These are phyloP conservation scores for Mortierella antarctica DNA, from an alignment of 192 early-diverging fungal species.

Conservation along the genomic window DNA sequence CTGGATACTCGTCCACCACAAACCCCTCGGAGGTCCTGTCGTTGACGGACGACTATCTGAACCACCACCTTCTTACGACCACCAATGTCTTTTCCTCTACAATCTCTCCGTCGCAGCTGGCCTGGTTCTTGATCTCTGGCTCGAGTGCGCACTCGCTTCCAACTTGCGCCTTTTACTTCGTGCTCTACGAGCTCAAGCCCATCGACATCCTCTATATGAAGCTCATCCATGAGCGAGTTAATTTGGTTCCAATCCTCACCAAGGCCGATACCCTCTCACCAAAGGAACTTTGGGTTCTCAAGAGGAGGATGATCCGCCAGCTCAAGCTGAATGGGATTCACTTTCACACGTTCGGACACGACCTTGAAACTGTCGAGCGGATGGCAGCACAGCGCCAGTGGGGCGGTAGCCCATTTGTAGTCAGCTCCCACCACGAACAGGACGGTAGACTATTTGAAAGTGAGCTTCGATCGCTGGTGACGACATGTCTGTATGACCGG, in stretches of 20 bases:
- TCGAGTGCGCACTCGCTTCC: constrained; percentile 32
- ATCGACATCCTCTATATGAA: constrained; percentile 98
- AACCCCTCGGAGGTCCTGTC: constrained; percentile 35
- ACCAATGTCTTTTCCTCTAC: constrained; percentile 38
- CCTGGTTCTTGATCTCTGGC: constrained; percentile 52
- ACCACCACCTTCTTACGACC: constrained; percentile 25
- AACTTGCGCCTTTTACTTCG: constrained; percentile 50
- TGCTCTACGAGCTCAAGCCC: constrained; percentile 68
- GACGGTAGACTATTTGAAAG: constrained; percentile 26
- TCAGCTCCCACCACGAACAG: constrained; percentile 28
- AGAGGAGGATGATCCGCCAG: constrained; percentile 73
- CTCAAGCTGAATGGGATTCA: constrained; percentile 42
- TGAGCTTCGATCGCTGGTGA: constrained; percentile 26
- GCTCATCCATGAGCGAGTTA: constrained; percentile 89
- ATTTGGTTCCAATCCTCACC: constrained; percentile 94
- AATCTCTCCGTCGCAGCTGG: constrained; percentile 28
- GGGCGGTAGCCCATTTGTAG: constrained; percentile 38
- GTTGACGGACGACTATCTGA: constrained; percentile 41
- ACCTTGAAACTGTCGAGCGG: constrained; percentile 18
- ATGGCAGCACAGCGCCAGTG: constrained; percentile 35
- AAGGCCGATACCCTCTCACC: constrained; percentile 93
- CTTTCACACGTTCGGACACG: constrained; percentile 43
- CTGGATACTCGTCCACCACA: constrained; percentile 44
- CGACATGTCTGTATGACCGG: constrained; percentile 26
- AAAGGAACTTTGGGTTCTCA: constrained; percentile 86